Conservation (phyloP, 495 filamentous ascomycete genomes). For the Tuber brumale region DNA sequence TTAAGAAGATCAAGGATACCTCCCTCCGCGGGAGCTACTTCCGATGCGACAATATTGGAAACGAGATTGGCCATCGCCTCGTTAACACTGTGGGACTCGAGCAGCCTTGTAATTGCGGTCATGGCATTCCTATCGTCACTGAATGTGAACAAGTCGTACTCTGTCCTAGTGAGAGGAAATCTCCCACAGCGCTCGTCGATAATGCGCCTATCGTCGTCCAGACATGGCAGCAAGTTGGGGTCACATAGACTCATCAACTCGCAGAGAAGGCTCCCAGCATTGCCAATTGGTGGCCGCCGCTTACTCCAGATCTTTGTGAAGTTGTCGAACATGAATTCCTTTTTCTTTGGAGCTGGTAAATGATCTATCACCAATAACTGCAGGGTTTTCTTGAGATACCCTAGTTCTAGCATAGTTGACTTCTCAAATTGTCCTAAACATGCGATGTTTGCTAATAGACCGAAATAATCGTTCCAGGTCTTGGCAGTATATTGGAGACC, state of each 20-base stretch:
- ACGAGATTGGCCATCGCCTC: slow-evolving; percentile 42
- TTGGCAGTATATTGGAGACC: slow-evolving; percentile 53
- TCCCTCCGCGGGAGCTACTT: slow-evolving; percentile 44
- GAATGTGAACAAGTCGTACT: slow-evolving; percentile 45
- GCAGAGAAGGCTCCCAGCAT: slow-evolving; percentile 27
- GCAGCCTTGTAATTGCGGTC: slow-evolving; percentile 42
- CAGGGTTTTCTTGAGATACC: slow-evolving; percentile 33
- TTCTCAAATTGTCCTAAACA: slow-evolving; percentile 41
- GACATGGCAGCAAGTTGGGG: slow-evolving; percentile 29
- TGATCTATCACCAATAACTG: slow-evolving; percentile 35
- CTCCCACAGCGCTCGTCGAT: slow-evolving; percentile 19
- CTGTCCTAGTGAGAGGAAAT: slow-evolving; percentile 42
- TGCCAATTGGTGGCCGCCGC: slow-evolving; percentile 32
- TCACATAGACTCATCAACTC: slow-evolving; percentile 35
- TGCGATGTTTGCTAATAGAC: slow-evolving; percentile 56
- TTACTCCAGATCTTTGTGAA: slow-evolving; percentile 38
- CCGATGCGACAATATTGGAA: slow-evolving; percentile 46
- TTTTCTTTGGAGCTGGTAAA: slow-evolving; percentile 28
- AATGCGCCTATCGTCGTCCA: slow-evolving; percentile 26
- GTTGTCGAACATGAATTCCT: slow-evolving; percentile 33
- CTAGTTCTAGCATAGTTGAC: slow-evolving; percentile 34
- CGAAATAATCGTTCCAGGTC: slow-evolving; percentile 77
- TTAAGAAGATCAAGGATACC: slow-evolving; percentile 45
- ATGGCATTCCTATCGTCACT: slow-evolving; percentile 39
- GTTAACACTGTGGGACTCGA: slow-evolving; percentile 36